phyloP scores from a whole-genome alignment of 345 rosid species.

The Citrus trifoliata region DNA sequence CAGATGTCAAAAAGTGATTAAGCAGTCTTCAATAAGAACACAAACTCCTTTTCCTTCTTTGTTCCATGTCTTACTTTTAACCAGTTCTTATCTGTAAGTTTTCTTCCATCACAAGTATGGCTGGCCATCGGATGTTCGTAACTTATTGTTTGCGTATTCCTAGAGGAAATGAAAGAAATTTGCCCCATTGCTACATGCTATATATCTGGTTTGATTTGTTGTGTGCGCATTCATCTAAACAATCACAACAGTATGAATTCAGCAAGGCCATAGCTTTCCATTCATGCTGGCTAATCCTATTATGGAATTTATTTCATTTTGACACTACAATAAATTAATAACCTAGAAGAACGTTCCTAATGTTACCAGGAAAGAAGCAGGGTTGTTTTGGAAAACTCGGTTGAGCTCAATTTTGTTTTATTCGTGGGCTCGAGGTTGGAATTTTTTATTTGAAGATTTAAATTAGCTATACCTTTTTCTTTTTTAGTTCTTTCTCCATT shows the following conservation, averaged over 20 bases:
- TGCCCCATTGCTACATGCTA: not conserved
- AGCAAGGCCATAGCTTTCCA: not conserved
- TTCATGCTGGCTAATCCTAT: not conserved
- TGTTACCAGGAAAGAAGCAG: not conserved
- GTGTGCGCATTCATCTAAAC: too few relatives aligned
- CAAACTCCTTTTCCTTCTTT: not conserved
- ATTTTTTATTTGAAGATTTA: too few relatives aligned
- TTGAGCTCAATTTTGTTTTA: not conserved
- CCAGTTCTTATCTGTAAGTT: not conserved
- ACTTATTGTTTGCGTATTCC: not conserved
- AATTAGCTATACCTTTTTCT: too few relatives aligned
- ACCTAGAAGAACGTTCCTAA: not conserved
- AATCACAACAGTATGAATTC: not conserved
- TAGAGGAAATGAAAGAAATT: not conserved
- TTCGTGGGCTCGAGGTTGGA: too few relatives aligned
- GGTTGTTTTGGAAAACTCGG: not conserved
- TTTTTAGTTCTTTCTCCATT: not conserved
- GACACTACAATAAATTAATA: not conserved
- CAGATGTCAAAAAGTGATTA: constrained; percentile 36
- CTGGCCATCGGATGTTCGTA: not conserved
- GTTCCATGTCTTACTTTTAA: not conserved
- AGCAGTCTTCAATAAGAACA: not conserved
- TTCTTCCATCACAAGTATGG: too few relatives aligned
- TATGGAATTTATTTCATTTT: not conserved
- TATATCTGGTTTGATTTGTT: too few relatives aligned